A percentile compares a stretch with the other conserved stretches of the same genome.
Evolutionary conservation across 106 monocot genomes (phyloP).

Genomic region (Dendrobium nobile): DNA sequence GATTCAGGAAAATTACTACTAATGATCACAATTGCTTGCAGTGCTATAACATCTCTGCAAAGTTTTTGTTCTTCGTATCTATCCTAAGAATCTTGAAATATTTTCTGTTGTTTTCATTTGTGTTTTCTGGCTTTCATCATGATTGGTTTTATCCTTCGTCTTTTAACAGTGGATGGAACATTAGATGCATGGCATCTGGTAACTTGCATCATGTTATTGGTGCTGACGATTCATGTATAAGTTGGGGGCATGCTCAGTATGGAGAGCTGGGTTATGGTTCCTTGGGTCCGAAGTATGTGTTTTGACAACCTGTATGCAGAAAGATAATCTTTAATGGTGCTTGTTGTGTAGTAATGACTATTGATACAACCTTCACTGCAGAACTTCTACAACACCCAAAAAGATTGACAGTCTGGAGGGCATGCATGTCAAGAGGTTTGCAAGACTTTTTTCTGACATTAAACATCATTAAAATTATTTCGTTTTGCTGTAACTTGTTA

Average conservation of each 20-base stretch:
- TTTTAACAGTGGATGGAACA: constrained; percentile 91
- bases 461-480: background rate
- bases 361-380: constrained; percentile 14
- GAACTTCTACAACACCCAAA: constrained; percentile 93
- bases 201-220: constrained; percentile 93
- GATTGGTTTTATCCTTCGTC: background rate
- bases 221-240: constrained; percentile 96
- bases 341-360: background rate
- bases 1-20: background rate
- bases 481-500: background rate
- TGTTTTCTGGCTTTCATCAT: background rate
- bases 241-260: constrained; percentile 72
- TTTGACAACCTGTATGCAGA: background rate
- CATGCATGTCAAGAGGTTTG: constrained; percentile 79
- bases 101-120: background rate
- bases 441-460: background rate
- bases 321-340: background rate
- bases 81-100: background rate
- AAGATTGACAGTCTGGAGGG: constrained; percentile 88
- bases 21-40: background rate
- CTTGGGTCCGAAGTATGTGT: constrained; percentile 65
- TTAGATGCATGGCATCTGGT: constrained; percentile 97
- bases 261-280: constrained; percentile 98
- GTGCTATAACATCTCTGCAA: background rate
- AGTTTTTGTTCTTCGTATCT: background rate